A percentile compares a stretch with the other conserved stretches of the same genome.
phyloP scores from a whole-genome alignment of 768 basidiomycete genomes.

The Vararia minispora region DNA sequence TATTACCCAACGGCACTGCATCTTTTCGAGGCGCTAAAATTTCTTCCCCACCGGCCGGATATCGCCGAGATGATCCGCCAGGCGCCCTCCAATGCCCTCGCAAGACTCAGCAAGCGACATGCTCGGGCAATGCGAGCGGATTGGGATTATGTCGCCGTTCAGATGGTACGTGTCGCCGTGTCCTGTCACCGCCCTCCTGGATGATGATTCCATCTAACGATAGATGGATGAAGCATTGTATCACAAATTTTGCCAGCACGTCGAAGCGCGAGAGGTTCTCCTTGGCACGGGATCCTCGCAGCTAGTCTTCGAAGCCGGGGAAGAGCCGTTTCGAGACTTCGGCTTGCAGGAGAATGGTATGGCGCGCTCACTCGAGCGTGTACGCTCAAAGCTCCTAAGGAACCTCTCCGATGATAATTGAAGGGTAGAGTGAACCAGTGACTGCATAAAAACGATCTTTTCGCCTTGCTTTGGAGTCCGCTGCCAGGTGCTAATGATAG shows the following conservation, averaged over 20 bases:
- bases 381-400: no score
- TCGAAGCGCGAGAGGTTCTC: constrained; percentile 40
- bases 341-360: no score
- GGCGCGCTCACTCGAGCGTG: no score
- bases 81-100: constrained; percentile 28
- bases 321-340: constrained; percentile 60
- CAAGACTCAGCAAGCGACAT: constrained; percentile 21
- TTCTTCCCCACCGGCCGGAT: constrained; percentile 34
- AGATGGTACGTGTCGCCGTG: constrained; percentile 35
- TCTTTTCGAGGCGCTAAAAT: constrained; percentile 69
- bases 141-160: constrained; percentile 43
- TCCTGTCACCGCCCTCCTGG: not conserved
- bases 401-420: no score
- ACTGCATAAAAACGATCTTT: no score
- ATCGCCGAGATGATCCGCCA: constrained; percentile 47
- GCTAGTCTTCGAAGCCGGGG: constrained; percentile 36
- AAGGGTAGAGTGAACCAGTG: no score
- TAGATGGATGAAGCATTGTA: constrained; percentile 63
- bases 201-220: constrained; percentile 2
- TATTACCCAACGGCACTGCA: constrained; percentile 63
- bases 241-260: constrained; percentile 64
- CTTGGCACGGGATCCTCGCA: constrained; percentile 37
- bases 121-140: constrained; percentile 33
- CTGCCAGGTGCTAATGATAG: no score
- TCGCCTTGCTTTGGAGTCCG: no score